Percentiles rank a stretch among this genome's conserved stretches.
phyloP scores from a whole-genome alignment of 225 moss, liverwort and hornwort genomes.

The Takakia lepidozioides region DNA sequence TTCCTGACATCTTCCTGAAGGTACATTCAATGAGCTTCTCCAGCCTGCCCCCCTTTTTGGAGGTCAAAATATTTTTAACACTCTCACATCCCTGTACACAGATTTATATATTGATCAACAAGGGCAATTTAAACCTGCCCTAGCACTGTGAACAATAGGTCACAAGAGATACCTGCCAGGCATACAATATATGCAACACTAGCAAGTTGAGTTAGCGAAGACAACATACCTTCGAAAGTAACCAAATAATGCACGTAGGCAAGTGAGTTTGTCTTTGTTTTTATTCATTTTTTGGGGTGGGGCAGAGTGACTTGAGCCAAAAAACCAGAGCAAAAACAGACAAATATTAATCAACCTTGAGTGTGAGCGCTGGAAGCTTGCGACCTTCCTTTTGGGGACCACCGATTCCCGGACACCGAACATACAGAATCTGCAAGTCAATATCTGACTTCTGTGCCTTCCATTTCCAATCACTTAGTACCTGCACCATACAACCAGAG shows the following conservation, averaged over 20 bases:
- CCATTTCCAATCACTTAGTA: background rate
- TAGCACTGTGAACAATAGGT: background rate
- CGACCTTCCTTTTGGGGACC: constrained; percentile 2
- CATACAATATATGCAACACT: too few relatives aligned
- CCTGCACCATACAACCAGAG: background rate
- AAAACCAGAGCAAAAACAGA: too few relatives aligned
- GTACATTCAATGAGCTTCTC: constrained; percentile 7
- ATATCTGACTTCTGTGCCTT: constrained; percentile 3
- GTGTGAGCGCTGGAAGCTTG: constrained; percentile 4
- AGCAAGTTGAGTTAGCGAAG: too few relatives aligned
- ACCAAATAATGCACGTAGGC: too few relatives aligned
- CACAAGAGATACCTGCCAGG: too few relatives aligned
- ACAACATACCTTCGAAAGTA: too few relatives aligned
- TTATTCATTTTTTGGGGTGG: too few relatives aligned
- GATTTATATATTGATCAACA: background rate
- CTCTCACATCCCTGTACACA: constrained; percentile 8
- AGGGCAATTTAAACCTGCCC: background rate
- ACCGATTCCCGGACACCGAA: background rate
- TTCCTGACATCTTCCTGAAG: constrained; percentile 2
- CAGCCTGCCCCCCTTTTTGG: constrained; percentile 6
- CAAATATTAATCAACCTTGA: background rate
- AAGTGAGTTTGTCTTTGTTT: too few relatives aligned
- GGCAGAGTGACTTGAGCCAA: too few relatives aligned
- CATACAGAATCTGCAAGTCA: constrained; percentile 7
- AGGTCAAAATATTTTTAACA: constrained; percentile 4